Evolutionary conservation across 768 basidiomycete species (phyloP).

Genomic region (Mycena kentingensis): DNA sequence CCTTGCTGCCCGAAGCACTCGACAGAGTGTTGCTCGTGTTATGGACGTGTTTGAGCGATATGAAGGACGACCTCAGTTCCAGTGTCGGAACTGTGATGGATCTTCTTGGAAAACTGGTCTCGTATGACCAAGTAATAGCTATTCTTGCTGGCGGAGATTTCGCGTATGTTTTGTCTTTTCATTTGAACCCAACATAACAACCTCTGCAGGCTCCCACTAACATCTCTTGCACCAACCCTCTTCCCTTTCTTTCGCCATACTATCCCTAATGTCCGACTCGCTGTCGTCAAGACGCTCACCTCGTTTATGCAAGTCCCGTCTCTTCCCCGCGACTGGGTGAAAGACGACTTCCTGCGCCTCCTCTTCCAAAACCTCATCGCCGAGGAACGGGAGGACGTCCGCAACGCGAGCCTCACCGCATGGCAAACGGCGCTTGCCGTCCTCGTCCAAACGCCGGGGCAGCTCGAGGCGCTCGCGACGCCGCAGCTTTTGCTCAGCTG

Average conservation of each 20-base stretch:
- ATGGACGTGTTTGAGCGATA: conserved; percentile 87
- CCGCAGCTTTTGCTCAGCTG: conserved; percentile 73
- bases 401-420: conserved; percentile 66
- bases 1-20: conserved; percentile 70
- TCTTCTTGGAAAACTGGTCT: conserved; percentile 85
- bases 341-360: conserved; percentile 72
- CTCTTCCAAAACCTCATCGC: conserved; percentile 93
- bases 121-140: conserved; percentile 74
- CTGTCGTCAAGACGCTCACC: conserved; percentile 86
- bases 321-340: conserved; percentile 80
- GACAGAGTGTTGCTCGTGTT: conserved; percentile 77
- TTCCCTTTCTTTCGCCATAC: conserved; percentile 99
- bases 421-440: conserved; percentile 75
- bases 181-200: conserved; percentile 5
- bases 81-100: conserved; percentile 98
- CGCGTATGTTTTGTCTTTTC: conserved; percentile 56
- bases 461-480: conserved; percentile 54
- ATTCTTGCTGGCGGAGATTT: conserved; percentile 68
- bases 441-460: conserved; percentile 45
- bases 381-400: conserved; percentile 87
- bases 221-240: conserved; percentile 80
- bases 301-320: conserved; percentile 81
- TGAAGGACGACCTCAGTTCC: conserved; percentile 96
- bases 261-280: conserved; percentile 87
- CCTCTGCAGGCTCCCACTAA: conserved; percentile 67